phyloP scores from a whole-genome alignment of 345 rosid genomes.

The Salix dunnii region DNA sequence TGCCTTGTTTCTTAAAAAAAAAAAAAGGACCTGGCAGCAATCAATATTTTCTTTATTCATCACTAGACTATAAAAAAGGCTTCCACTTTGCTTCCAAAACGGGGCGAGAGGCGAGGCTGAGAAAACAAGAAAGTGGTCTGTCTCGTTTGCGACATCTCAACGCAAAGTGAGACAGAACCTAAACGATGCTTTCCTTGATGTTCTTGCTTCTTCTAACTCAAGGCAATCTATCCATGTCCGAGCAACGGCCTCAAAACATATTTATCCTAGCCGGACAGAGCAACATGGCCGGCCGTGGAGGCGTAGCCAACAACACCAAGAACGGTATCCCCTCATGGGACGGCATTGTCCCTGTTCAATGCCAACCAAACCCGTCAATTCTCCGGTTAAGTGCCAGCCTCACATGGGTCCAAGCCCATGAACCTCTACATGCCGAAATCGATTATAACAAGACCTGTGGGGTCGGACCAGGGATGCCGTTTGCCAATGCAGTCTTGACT shows the following conservation, averaged over 20 bases:
- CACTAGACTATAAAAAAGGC: neutral
- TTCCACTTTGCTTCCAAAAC: neutral
- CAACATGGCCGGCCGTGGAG: constrained; percentile 38
- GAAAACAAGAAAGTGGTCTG: neutral
- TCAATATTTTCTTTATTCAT: neutral
- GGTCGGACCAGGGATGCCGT: constrained; percentile 32
- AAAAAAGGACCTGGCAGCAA: neutral
- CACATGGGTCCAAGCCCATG: constrained; percentile 25
- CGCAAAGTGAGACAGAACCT: neutral
- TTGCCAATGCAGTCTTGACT: constrained; percentile 23
- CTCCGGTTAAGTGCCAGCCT: constrained; percentile 14
- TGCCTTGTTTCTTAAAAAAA: neutral
- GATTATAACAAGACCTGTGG: constrained; percentile 28
- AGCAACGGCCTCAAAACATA: constrained; percentile 12
- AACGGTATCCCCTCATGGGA: constrained; percentile 19
- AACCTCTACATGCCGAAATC: constrained; percentile 32
- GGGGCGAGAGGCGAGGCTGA: neutral
- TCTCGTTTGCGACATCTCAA: neutral
- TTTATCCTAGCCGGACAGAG: constrained; percentile 33
- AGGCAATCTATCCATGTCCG: neutral
- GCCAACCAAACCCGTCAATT: constrained; percentile 29
- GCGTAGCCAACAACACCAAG: constrained; percentile 13
- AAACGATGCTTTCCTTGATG: constrained; percentile 12
- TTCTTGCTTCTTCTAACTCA: neutral
- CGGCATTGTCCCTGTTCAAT: constrained; percentile 23